phyloP scores from a whole-genome alignment of 768 basidiomycete species.

The Boletus barrowsii region DNA sequence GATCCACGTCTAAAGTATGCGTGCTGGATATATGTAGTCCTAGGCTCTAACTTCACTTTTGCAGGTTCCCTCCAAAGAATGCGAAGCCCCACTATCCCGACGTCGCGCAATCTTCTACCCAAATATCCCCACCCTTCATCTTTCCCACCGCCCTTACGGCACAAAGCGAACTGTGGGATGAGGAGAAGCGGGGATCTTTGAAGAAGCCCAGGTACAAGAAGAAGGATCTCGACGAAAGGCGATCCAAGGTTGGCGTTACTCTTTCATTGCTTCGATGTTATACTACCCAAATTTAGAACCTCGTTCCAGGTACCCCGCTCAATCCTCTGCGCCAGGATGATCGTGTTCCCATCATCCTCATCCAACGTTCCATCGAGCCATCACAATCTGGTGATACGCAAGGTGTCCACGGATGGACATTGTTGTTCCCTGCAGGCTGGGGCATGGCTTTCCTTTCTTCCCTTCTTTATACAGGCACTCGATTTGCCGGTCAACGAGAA shows the following conservation, averaged over 20 bases:
- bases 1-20: conserved; percentile 85
- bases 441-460: conserved; percentile 86
- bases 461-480: conserved; percentile 76
- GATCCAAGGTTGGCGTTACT: conserved; percentile 54
- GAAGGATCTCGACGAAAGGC: conserved; percentile 81
- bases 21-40: neutral
- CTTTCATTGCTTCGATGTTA: neutral
- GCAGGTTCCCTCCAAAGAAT: conserved; percentile 83
- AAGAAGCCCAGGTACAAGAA: conserved; percentile 70
- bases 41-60: neutral
- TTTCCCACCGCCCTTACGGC: conserved; percentile 61
- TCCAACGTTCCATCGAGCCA: conserved; percentile 69
- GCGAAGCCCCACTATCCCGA: conserved; percentile 42
- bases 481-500: conserved; percentile 84
- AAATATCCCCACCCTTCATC: conserved; percentile 29
- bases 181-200: conserved; percentile 51
- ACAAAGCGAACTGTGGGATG: conserved; percentile 68
- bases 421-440: conserved; percentile 88
- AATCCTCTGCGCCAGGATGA: conserved; percentile 70
- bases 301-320: conserved; percentile 75
- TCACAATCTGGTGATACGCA: conserved; percentile 30
- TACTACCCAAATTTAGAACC: conserved; percentile 46
- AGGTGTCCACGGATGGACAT: conserved; percentile 79
- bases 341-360: conserved; percentile 77
- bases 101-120: conserved; percentile 22